Conservation (phyloP, 805 yeast species). For the Wickerhamia fluorescens region DNA sequence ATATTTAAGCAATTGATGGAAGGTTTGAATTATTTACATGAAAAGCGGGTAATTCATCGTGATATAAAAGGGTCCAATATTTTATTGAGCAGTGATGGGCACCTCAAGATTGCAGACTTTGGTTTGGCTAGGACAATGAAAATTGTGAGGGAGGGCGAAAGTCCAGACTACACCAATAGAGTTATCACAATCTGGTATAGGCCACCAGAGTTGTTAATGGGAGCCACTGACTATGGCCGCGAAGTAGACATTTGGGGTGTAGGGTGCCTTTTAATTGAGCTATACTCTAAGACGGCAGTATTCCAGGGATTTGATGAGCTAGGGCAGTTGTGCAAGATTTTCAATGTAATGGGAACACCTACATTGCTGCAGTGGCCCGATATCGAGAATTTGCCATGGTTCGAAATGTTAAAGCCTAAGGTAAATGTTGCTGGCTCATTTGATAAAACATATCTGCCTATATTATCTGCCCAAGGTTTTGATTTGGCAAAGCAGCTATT, state of each 20-base stretch:
- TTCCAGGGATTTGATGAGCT: conserved; percentile 90
- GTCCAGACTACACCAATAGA: conserved; percentile 85
- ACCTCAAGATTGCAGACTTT: conserved; percentile 70
- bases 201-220: conserved; percentile 89
- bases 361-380: conserved; percentile 66
- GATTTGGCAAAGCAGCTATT: conserved; percentile 61
- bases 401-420: conserved; percentile 68
- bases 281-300: conserved; percentile 65
- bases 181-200: conserved; percentile 97
- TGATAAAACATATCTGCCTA: conserved; percentile 19
- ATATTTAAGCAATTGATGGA: conserved; percentile 58
- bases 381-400: conserved; percentile 84
- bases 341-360: conserved; percentile 85
- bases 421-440: conserved; percentile 25
- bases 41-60: conserved; percentile 63
- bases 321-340: conserved; percentile 71
- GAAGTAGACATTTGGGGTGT: conserved; percentile 97
- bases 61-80: conserved; percentile 81
- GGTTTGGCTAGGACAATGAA: conserved; percentile 78
- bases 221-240: conserved; percentile 82
- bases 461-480: conserved; percentile 35
- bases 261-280: conserved; percentile 83
- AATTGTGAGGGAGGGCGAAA: conserved; percentile 40
- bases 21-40: conserved; percentile 66
- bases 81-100: conserved; percentile 54